Percentiles rank a stretch among this genome's conserved stretches.
These are phyloP conservation scores for Didymella pomorum DNA, from an alignment of 2,329 filamentous ascomycete genomes.

Conservation along the genomic window DNA sequence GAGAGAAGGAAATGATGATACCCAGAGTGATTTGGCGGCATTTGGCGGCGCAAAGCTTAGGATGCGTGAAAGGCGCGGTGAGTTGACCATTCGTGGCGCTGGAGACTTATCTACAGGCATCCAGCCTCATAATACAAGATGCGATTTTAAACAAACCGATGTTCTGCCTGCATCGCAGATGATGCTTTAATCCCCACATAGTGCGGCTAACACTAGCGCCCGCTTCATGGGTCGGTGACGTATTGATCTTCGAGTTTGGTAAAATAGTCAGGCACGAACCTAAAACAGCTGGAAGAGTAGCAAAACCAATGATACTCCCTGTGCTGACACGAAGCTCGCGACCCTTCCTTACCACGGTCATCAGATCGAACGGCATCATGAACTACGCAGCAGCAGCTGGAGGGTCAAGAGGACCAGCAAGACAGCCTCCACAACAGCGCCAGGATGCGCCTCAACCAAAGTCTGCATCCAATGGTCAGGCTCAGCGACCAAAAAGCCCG, in stretches of 20 bases:
- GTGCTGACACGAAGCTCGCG: neutral
- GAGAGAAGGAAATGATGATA: neutral
- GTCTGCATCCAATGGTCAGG: neutral
- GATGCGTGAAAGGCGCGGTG: neutral
- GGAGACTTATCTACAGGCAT: neutral
- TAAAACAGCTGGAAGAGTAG: neutral
- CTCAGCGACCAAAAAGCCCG: conserved; percentile 3
- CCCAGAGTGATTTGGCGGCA: neutral
- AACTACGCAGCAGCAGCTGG: conserved; percentile 35
- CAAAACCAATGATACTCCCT: conserved; percentile 13
- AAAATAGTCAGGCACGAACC: conserved; percentile 8
- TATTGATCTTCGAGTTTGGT: conserved; percentile 24
- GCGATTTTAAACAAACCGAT: neutral
- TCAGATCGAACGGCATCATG: conserved; percentile 20
- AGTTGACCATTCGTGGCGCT: neutral
- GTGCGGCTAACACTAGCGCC: conserved; percentile 26
- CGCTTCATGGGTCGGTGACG: conserved; percentile 27
- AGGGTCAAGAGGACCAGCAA: conserved; percentile 11
- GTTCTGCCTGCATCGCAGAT: conserved; percentile 1
- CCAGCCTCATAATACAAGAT: neutral
- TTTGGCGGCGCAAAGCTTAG: neutral
- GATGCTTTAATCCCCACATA: conserved; percentile 25
- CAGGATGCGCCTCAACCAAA: conserved; percentile 8
- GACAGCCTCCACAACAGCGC: conserved; percentile 1
- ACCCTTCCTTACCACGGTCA: conserved; percentile 1